Conservation (phyloP, 164 flowering plant genomes). For the Macadamia integrifolia region DNA sequence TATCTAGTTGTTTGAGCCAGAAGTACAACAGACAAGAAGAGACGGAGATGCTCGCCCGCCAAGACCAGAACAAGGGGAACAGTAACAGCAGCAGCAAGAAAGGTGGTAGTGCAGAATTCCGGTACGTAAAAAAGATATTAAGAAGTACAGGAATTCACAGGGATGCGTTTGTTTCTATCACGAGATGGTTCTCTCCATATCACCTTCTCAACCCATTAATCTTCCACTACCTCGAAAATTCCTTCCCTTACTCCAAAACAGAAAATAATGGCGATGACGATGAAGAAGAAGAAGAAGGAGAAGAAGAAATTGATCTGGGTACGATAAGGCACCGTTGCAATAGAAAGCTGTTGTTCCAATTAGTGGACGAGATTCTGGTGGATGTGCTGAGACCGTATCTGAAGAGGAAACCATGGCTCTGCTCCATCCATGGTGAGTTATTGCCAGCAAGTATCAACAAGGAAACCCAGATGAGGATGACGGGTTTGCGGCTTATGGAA, state of each 20-base stretch:
- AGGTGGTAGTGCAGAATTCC: slow-evolving; percentile 18
- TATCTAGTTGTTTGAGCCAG: slow-evolving; percentile 42
- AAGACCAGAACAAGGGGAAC: slow-evolving; percentile 12
- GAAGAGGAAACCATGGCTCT: slow-evolving; percentile 21
- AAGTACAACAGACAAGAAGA: slow-evolving; percentile 20
- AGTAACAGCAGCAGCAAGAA: neutral
- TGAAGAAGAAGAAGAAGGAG: neutral
- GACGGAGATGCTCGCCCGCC: slow-evolving; percentile 8
- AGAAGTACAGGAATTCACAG: slow-evolving; percentile 34
- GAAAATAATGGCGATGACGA: neutral
- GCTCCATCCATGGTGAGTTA: neutral
- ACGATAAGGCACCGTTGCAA: slow-evolving; percentile 23
- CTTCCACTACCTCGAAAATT: slow-evolving; percentile 42
- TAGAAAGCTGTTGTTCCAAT: slow-evolving; percentile 35
- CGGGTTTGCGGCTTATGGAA: slow-evolving; percentile 27
- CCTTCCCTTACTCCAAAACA: neutral
- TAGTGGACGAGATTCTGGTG: slow-evolving; percentile 42
- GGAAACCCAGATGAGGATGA: neutral
- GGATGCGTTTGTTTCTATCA: slow-evolving; percentile 25
- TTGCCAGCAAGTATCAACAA: too few relatives aligned
- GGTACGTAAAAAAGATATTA: slow-evolving; percentile 52
- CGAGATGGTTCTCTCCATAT: slow-evolving; percentile 49
- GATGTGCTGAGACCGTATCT: slow-evolving; percentile 25
- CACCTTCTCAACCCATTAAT: slow-evolving; percentile 63
- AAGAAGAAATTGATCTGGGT: neutral